Percentiles rank a stretch among this genome's conserved stretches.
Evolutionary conservation across 169 alveolate genomes (phyloP).

Genomic region (Cryptosporidium baileyi): DNA sequence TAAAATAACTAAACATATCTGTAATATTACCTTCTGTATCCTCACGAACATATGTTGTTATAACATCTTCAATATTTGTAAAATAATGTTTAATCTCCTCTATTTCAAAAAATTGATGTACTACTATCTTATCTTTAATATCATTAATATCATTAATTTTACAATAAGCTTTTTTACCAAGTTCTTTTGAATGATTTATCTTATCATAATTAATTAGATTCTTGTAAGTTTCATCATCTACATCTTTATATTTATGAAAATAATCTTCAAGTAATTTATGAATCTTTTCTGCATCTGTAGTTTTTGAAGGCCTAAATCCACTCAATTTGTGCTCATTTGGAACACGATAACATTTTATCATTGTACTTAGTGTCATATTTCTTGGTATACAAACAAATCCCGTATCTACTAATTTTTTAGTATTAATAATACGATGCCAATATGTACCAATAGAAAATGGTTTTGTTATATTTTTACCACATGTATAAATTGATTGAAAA

Average conservation of each 20-base stretch:
- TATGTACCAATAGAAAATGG: constrained; percentile 92
- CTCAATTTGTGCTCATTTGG: constrained; percentile 77
- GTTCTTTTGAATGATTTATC: constrained; percentile 3
- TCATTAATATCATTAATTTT: constrained; percentile 5
- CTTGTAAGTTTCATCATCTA: constrained; percentile 71
- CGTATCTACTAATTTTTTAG: constrained; percentile 79
- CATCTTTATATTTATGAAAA: constrained; percentile 82
- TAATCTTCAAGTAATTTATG: constrained; percentile 88
- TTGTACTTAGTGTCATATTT: constrained; percentile 89
- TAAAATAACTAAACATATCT: constrained; percentile 91
- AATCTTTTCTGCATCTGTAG: constrained; percentile 73
- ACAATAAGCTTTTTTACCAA: constrained; percentile 12
- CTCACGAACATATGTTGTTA: constrained; percentile 91
- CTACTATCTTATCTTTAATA: constrained; percentile 74
- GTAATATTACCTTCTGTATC: constrained; percentile 83
- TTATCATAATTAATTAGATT: constrained; percentile 72
- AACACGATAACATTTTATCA: constrained; percentile 85
- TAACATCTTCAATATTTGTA: constrained; percentile 86
- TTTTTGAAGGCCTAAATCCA: constrained; percentile 70
- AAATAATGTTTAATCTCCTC: constrained; percentile 92
- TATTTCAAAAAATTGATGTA: constrained; percentile 82
- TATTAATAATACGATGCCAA: constrained; percentile 83
- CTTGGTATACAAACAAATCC: constrained; percentile 83
- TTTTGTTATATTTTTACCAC: constrained; percentile 93
- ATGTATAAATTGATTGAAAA: constrained; percentile 97